Conservation (phyloP, 2,329 filamentous ascomycete genomes). For the Fusarium heterosporum region DNA sequence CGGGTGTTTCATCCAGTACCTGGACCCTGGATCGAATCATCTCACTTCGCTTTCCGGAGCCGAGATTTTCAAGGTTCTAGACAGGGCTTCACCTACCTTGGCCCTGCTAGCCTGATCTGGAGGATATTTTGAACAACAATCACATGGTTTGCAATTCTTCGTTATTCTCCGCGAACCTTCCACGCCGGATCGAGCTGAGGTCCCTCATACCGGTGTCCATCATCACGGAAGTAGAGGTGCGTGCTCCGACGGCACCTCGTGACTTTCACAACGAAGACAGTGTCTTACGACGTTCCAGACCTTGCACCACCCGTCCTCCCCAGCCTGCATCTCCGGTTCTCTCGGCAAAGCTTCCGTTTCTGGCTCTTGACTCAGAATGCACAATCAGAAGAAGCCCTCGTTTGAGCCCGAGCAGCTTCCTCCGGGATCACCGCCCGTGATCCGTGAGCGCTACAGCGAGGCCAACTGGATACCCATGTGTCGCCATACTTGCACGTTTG, state of each 20-base stretch:
- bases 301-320: not conserved
- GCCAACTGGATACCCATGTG: constrained; percentile 66
- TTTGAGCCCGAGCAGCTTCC: constrained; percentile 50
- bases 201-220: not conserved
- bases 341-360: constrained; percentile 8
- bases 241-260: constrained; percentile 3
- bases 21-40: constrained; percentile 4
- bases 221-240: not conserved
- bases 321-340: constrained; percentile 9
- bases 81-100: constrained; percentile 17
- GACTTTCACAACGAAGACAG: constrained; percentile 1
- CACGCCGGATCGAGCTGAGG: not conserved
- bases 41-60: constrained; percentile 7
- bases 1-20: constrained; percentile 8
- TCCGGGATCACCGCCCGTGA: constrained; percentile 43
- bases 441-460: constrained; percentile 43
- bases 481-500: constrained; percentile 70
- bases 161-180: not conserved
- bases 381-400: constrained; percentile 35
- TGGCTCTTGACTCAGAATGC: constrained; percentile 29
- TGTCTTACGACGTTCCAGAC: constrained; percentile 17
- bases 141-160: not conserved
- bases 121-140: not conserved
- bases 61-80: constrained; percentile 7
- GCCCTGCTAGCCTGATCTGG: constrained; percentile 9